Conservation (phyloP, 2,329 filamentous ascomycete genomes). For the Beauveria scarabaeidicola region DNA sequence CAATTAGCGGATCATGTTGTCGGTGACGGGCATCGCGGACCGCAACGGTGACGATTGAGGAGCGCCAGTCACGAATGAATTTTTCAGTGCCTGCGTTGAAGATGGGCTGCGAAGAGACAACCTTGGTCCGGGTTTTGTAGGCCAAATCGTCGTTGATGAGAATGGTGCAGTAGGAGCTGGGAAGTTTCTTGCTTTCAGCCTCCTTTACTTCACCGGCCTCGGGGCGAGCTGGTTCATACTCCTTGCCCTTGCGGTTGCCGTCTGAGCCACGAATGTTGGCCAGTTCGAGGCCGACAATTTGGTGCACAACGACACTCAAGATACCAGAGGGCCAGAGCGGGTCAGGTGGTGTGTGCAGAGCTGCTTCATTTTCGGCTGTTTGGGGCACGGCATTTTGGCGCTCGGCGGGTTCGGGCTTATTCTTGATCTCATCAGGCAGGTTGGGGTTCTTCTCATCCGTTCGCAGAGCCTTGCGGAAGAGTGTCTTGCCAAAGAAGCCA, state of each 20-base stretch:
- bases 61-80: constrained; percentile 90
- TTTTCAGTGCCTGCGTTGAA: constrained; percentile 95
- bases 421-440: constrained; percentile 63
- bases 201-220: constrained; percentile 78
- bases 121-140: constrained; percentile 92
- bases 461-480: constrained; percentile 73
- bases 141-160: constrained; percentile 79
- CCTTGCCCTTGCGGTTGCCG: constrained; percentile 71
- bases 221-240: constrained; percentile 80
- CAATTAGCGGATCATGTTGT: constrained; percentile 89
- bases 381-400: constrained; percentile 69
- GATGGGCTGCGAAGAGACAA: constrained; percentile 87
- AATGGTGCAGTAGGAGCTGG: constrained; percentile 91
- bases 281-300: constrained; percentile 92
- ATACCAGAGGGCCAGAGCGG: constrained; percentile 94
- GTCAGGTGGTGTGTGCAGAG: constrained; percentile 83
- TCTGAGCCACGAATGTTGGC: constrained; percentile 79
- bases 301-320: constrained; percentile 78
- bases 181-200: constrained; percentile 69
- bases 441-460: constrained; percentile 79
- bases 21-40: constrained; percentile 83
- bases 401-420: constrained; percentile 73
- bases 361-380: constrained; percentile 66
- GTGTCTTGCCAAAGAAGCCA: constrained; percentile 86
- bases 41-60: constrained; percentile 73